These are phyloP conservation scores for Micractinium sp. DNA, from an alignment of 139 green algal genomes.

Conservation along the genomic window DNA sequence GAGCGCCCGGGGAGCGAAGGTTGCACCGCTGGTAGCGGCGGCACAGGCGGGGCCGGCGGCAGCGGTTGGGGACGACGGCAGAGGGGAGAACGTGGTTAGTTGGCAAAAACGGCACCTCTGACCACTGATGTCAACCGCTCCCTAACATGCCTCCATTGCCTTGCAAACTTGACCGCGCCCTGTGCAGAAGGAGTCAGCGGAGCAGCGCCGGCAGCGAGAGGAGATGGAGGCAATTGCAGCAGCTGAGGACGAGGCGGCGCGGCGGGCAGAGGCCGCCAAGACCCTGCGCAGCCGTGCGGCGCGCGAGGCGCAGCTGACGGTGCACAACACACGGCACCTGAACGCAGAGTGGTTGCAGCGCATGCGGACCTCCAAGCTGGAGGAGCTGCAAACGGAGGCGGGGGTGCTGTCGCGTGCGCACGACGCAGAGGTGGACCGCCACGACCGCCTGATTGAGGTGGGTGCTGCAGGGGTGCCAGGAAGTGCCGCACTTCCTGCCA, in stretches of 20 bases:
- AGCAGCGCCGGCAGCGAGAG: constrained; percentile 61
- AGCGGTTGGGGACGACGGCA: no score
- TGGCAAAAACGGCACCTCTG: not conserved
- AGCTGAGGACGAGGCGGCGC: constrained; percentile 53
- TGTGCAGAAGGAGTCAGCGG: constrained; percentile 63
- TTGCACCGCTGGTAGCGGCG: no score
- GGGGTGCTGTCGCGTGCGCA: constrained; percentile 73
- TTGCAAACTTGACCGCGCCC: not conserved
- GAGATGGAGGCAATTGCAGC: constrained; percentile 72
- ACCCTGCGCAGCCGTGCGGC: constrained; percentile 40
- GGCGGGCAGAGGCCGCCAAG: constrained; percentile 54
- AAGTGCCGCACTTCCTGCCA: no score
- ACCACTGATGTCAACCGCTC: not conserved
- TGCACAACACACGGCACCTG: constrained; percentile 23
- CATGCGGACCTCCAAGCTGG: constrained; percentile 31
- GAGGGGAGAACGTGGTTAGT: not conserved
- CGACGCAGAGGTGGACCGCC: constrained; percentile 82
- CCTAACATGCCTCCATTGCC: not conserved
- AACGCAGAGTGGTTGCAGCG: constrained; percentile 40
- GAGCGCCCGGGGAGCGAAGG: not conserved
- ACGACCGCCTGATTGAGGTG: constrained; percentile 88
- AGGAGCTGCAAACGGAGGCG: constrained; percentile 20
- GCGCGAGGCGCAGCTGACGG: not conserved
- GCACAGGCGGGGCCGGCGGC: no score
- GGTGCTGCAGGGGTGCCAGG: no score